phyloP scores from a whole-genome alignment of 1,284 basidiomycete genomes.

The Laetiporus sulphureus region DNA sequence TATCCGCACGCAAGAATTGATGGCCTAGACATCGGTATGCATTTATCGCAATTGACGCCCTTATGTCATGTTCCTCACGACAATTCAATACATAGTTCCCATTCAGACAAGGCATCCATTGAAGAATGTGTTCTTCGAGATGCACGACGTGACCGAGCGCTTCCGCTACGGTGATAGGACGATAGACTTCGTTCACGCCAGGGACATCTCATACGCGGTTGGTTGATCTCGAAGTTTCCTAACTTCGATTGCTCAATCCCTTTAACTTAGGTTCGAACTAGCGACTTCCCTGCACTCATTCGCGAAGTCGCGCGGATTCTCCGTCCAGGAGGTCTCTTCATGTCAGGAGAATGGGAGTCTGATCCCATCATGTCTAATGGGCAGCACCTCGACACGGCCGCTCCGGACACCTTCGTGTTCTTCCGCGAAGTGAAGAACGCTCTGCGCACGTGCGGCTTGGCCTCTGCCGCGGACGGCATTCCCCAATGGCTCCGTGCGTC shows the following conservation, averaged over 20 bases:
- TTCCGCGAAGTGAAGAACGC: no score
- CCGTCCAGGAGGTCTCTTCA: slow-evolving; percentile 56
- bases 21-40: slow-evolving; percentile 66
- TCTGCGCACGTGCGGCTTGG: no score
- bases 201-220: slow-evolving; percentile 51
- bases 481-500: no score
- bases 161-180: slow-evolving; percentile 41
- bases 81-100: slow-evolving; percentile 40
- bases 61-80: background rate
- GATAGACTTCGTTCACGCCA: slow-evolving; percentile 60
- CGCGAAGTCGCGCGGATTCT: slow-evolving; percentile 53
- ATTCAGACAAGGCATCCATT: slow-evolving; percentile 56
- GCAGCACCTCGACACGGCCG: no score
- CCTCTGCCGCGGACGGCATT: no score
- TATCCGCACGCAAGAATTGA: slow-evolving; percentile 59
- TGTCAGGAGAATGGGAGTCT: slow-evolving; percentile 60
- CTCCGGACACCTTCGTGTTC: no score
- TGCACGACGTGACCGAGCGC: slow-evolving; percentile 48
- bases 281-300: slow-evolving; percentile 41
- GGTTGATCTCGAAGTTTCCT: slow-evolving; percentile 7
- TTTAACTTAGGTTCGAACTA: slow-evolving; percentile 32
- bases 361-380: no score
- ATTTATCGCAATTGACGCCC: slow-evolving; percentile 9
- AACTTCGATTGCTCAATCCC: slow-evolving; percentile 1
- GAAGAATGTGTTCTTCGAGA: slow-evolving; percentile 54